Evolutionary conservation across 2,329 filamentous ascomycete species (phyloP).

Genomic region (Monosporascus ibericus): DNA sequence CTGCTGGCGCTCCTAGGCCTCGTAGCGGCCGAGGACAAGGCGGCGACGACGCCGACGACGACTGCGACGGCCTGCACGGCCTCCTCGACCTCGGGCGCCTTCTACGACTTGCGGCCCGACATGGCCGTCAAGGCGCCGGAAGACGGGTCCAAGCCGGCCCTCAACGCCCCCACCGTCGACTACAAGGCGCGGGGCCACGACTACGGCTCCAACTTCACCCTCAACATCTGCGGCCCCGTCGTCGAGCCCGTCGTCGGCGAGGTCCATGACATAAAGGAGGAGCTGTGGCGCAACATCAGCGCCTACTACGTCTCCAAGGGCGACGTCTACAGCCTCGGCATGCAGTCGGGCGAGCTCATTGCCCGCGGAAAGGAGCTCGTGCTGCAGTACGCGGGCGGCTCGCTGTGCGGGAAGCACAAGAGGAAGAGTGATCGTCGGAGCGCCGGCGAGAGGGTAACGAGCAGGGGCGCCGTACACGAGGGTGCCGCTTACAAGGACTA

Average conservation of each 20-base stretch:
- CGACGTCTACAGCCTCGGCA: constrained; percentile 71
- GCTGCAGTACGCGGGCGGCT: constrained; percentile 71
- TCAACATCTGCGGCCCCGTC: constrained; percentile 77
- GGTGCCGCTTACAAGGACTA: constrained; percentile 26
- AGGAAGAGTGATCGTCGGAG: constrained; percentile 17
- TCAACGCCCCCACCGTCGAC: constrained; percentile 36
- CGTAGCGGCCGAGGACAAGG: constrained; percentile 25
- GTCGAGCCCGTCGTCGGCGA: constrained; percentile 55
- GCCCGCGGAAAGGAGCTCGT: constrained; percentile 69
- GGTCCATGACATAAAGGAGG: constrained; percentile 56
- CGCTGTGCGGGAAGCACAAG: constrained; percentile 56
- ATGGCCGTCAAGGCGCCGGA: constrained; percentile 37
- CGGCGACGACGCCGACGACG: constrained; percentile 27
- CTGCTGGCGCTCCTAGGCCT: constrained; percentile 32
- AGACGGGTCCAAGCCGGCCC: constrained; percentile 36
- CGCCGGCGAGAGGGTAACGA: too few relatives aligned
- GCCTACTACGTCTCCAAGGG: constrained; percentile 66
- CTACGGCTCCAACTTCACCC: constrained; percentile 73
- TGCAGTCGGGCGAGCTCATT: constrained; percentile 45
- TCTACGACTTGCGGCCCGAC: constrained; percentile 54
- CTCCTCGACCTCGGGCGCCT: constrained; percentile 48
- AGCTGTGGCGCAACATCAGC: constrained; percentile 66
- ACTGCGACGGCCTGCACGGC: constrained; percentile 49
- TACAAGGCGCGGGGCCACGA: constrained; percentile 68
- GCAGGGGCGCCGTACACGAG: constrained; percentile 27